Evolutionary conservation across 352 stramenopile species (phyloP), one percentile per base, ranked within the genome.

Genomic region (Globisporangium perplexum): DNA sequence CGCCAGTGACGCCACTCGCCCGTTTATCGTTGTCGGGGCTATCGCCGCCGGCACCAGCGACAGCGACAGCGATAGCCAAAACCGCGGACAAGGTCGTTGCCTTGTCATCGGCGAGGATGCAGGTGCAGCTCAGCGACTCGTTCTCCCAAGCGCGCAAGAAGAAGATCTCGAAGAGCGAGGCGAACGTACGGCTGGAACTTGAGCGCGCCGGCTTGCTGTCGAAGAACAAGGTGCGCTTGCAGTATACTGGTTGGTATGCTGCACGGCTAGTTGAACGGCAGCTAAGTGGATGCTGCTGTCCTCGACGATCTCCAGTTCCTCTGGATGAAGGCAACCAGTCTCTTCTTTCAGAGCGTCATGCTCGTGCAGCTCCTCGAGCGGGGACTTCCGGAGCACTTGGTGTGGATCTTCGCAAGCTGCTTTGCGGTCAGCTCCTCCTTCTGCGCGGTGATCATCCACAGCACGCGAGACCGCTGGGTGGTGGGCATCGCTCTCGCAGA

Each of bases 401-500:
- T 59, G 17, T 38, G 35, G 38, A 17, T 59, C 22, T 58, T 60
- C 10, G 24, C 43, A 6, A 8, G 28, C 35, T 58, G 57, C 28
- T 11, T 53, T 14, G 20, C 51, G 3, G 14, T 35, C 3, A 56
- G 24, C 17, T 41, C 49, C 1, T 18, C 46, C 22, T 51, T 47
- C 14, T 47, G 45, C 6, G 54, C 35, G 11, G 15, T 55, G n/a
- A 41, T 48, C 43, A 50, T 53, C 3, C 46, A 56, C 53, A 53
- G 45, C 14, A 52, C 45, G 5, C 53, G 45, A 15, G 48, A 59
- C 17, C 53, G 36, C 36, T 48, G 53, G 26, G 49, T 55, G n/a
- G 31, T 62, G 17, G 20, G 26, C 39, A 61, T 59, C 38, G 31
- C 58, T 3, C 38, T 70, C 33, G 23, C 56, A 22, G 65, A 70